phyloP scores from a whole-genome alignment of 225 moss, liverwort and hornwort genomes.

The Thuidium tamariscinum region DNA sequence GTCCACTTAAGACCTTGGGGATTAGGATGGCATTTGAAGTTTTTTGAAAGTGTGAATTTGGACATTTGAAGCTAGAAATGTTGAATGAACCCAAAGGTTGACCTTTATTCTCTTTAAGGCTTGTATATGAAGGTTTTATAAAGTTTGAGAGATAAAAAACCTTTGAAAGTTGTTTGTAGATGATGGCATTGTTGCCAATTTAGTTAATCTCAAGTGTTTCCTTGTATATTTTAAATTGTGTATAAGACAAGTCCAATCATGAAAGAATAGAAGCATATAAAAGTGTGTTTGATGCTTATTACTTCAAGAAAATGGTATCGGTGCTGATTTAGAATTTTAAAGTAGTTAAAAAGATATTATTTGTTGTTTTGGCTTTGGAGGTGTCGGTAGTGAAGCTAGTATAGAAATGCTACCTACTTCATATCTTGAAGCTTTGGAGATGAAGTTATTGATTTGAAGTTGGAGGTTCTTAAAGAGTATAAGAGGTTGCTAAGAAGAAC shows the following conservation, averaged over 20 bases:
- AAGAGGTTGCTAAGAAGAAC: not conserved
- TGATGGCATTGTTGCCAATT: not conserved
- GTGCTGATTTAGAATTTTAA: too few species aligned
- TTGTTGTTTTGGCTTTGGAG: not conserved
- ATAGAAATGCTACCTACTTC: fast-evolving
- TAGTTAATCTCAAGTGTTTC: fast-evolving
- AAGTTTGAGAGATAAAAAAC: not conserved
- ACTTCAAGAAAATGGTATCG: not conserved
- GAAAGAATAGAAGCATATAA: not conserved
- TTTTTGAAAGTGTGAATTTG: not conserved
- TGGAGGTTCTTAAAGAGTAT: not conserved
- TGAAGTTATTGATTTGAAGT: not conserved
- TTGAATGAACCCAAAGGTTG: not conserved
- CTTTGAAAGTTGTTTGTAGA: not conserved
- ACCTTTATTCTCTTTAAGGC: not conserved
- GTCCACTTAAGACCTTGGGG: fast-evolving
- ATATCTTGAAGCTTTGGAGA: not conserved
- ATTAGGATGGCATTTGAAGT: not conserved
- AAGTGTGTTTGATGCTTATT: not conserved
- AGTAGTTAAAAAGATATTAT: not conserved
- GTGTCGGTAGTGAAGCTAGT: fast-evolving
- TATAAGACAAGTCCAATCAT: not conserved
- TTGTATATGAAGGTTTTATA: not conserved
- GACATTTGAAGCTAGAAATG: too few species aligned
- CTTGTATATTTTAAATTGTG: fast-evolving